Evolutionary conservation across 805 yeast genomes (phyloP), one percentile per base, ranked within the genome.

Genomic region (Metschnikowia matae): DNA sequence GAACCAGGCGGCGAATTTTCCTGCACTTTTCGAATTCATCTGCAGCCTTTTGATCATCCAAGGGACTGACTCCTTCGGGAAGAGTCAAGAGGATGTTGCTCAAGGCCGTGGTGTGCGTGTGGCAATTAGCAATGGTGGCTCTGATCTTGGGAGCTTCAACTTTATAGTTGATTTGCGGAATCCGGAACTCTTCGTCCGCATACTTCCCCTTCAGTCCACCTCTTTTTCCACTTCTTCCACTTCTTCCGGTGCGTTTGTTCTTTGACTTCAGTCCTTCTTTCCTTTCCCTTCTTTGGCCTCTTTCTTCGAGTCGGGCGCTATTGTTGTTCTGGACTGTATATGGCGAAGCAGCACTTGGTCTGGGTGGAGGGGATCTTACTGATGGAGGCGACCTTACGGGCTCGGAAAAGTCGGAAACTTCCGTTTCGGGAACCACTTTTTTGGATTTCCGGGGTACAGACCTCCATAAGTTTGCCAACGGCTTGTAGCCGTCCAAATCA

Each of bases 91-190:
- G 62, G 14, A 57, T 48, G 62, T 91, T 90, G 42, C 72, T 69
- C 57, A 94, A 73, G 17, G 84, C 80, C 1, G 90, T 84, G 5
- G 96, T 80, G 8, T 84, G 79, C 4, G 89, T 80, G 49, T 87
- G 81, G 17, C 96, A 83, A 50, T 87, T 85, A 1, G 96, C 88
- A 44, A 91, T 79, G 5, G 84, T 68, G 26, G 76, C 68, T 50
- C 82, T 74, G 53, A 92, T 85, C 63, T 77, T 82, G 17, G 96
- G 91, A 1, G 83, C 81, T 60, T 87, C 96, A 53, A 82, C 80
- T 46, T 72, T 75, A 56, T 88, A 71, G 64, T 87, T 79, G 57
- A 87, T 83, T 55, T 74, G 79, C 2, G 94, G 92, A 43, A 86
- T 85, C 53, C 76, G 70, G 64, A 71, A 85, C 61, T 78, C 72